These are phyloP conservation scores for Zygoascus hellenicus DNA, from an alignment of 1,139 yeast genomes.

Conservation along the genomic window DNA sequence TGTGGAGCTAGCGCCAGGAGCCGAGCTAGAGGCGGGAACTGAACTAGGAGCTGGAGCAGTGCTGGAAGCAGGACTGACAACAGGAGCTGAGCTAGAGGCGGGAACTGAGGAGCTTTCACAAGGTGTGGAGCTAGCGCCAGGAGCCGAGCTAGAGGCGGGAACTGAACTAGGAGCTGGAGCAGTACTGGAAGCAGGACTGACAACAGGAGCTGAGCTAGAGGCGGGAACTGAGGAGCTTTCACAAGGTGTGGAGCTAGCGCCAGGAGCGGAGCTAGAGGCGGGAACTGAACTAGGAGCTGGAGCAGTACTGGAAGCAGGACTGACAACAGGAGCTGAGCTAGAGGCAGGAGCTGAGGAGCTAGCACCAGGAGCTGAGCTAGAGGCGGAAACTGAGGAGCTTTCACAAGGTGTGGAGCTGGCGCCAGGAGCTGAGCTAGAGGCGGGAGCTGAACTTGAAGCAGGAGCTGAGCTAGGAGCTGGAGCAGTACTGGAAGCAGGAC, in stretches of 20 bases:
- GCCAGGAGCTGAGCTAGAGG: not conserved
- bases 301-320: not conserved
- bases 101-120: no score
- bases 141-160: constrained; percentile 1
- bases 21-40: constrained; percentile 2
- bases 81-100: not conserved
- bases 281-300: not conserved
- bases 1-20: not conserved
- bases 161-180: no score
- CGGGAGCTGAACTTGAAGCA: not conserved
- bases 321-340: not conserved
- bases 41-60: no score
- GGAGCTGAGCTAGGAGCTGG: not conserved
- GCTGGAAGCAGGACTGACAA: not conserved
- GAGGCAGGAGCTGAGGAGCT: not conserved
- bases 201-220: not conserved
- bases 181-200: not conserved
- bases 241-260: no score
- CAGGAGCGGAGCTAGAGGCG: not conserved
- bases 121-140: not conserved
- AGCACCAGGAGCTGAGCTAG: not conserved
- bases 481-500: not conserved
- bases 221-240: not conserved
- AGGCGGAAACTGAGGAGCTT: not conserved
- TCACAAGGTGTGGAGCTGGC: no score